phyloP scores from a whole-genome alignment of 208 protist species.

The Trypanosoma conorhini region DNA sequence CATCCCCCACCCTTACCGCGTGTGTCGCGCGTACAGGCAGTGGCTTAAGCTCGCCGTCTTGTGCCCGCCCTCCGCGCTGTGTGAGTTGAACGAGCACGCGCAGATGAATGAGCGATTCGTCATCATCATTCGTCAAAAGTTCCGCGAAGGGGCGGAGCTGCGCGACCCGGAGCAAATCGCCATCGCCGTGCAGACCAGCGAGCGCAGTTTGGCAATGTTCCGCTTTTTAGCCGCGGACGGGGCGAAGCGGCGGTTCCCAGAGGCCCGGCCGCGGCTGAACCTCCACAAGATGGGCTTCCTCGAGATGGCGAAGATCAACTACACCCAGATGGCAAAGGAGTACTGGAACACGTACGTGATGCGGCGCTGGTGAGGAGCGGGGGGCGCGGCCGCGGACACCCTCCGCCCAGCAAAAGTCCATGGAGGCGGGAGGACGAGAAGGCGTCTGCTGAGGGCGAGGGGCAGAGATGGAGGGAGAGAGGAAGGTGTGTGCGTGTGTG shows the following conservation, averaged over 20 bases:
- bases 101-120: conserved; percentile 92
- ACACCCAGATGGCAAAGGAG: conserved; percentile 88
- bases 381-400: no score
- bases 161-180: conserved; percentile 82
- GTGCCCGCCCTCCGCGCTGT: conserved; percentile 72
- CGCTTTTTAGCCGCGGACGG: conserved; percentile 78
- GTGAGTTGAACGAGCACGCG: conserved; percentile 84
- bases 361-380: conserved; percentile 63
- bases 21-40: conserved; percentile 78
- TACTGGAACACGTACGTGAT: conserved; percentile 91
- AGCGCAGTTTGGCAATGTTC: conserved; percentile 85
- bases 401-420: no score
- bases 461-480: not conserved
- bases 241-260: conserved; percentile 81
- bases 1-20: conserved; percentile 77
- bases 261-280: conserved; percentile 79
- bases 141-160: conserved; percentile 72
- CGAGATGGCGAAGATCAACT: conserved; percentile 88
- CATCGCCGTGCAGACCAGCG: conserved; percentile 80
- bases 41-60: conserved; percentile 89
- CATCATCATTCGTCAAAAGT: conserved; percentile 88
- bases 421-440: not conserved
- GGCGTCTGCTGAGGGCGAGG: no score
- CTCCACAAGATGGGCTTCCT: conserved; percentile 89
- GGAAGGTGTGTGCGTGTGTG: not conserved